phyloP scores from a whole-genome alignment of 805 yeast genomes.

The Soucietia sequanensis region DNA sequence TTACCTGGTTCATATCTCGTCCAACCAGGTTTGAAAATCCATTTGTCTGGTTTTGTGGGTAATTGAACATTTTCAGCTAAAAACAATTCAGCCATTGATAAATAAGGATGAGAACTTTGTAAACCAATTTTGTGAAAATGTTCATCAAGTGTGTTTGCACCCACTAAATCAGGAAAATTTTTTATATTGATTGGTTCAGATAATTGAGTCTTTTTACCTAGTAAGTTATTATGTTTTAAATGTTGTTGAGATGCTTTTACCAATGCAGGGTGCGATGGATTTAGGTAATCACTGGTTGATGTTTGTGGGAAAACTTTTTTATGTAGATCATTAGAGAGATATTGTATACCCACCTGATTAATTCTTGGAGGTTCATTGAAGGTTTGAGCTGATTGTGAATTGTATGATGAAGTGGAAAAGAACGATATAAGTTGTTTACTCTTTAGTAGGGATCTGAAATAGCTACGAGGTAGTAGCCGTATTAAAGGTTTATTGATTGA shows the following conservation, averaged over 20 bases:
- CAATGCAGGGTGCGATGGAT: slow-evolving; percentile 29
- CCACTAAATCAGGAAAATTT: slow-evolving; percentile 70
- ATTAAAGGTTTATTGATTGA: too few species aligned
- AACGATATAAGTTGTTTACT: too few species aligned
- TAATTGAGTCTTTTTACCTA: slow-evolving; percentile 70
- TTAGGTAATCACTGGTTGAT: slow-evolving; percentile 23
- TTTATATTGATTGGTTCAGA: slow-evolving; percentile 57
- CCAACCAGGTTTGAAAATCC: slow-evolving; percentile 79
- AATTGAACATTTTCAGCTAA: slow-evolving; percentile 24
- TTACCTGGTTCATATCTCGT: slow-evolving; percentile 59
- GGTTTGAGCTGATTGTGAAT: too few species aligned
- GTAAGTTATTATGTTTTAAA: slow-evolving; percentile 58
- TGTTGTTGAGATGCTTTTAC: slow-evolving; percentile 59
- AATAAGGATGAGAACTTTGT: slow-evolving; percentile 58
- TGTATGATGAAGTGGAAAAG: too few species aligned
- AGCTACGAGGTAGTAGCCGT: too few species aligned
- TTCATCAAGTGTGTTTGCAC: slow-evolving; percentile 66
- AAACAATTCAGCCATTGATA: slow-evolving; percentile 48
- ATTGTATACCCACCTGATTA: slow-evolving; percentile 81
- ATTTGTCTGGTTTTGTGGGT: slow-evolving; percentile 31
- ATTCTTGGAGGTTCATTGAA: slow-evolving; percentile 43
- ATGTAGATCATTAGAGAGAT: slow-evolving; percentile 59
- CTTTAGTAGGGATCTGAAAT: too few species aligned
- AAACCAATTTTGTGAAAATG: slow-evolving; percentile 78
- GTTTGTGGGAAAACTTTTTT: slow-evolving; percentile 55